Base-by-base conservation (phyloP, 495 filamentous ascomycete species). In the Entonaema liquescens region DNA sequence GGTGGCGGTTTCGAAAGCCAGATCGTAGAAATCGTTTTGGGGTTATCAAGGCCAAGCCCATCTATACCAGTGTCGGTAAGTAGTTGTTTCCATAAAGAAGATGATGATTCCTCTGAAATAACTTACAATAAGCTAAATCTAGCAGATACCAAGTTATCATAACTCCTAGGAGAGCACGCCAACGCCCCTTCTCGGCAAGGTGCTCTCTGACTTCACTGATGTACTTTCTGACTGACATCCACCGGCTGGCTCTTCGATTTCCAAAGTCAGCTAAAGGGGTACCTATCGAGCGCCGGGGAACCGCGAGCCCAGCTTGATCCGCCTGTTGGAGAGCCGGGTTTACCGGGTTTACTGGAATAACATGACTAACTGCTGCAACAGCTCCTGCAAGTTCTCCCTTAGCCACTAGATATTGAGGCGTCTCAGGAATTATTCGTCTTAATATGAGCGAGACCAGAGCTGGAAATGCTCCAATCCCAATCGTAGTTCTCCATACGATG, bases 31-130 rank as follows among this genome's bases (percentile, higher is more conserved):
- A 82, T 76, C 3, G 70, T 73, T 42, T 73, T 81, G 13, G 88
- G 86, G 73, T 88, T 89, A 78, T 91, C 90, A n/a, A 92, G 79
- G 54, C 88, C 87, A 15, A 92, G 83, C 61, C 90, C 90, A 71
- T 92, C 62, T 65, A 23, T 21, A 21, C 5, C 5, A 44, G 19
- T 19, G 17, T 8, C 17, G 17, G 5, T 44, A 0, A 44, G 40
- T 3, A 21, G 17, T 15, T 44, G 40, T n/a, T 19, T 44, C 5
- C 3, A 5, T 11, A 8, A 21, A 7, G 17, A 21, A 44, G 13
- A 40, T 40, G 13, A 15, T 3, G 11, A n/a, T 40, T 17, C n/a
- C 40, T 13, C 29, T 31, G 29, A 31, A 31, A 31, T 31, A 7
- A 49, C 62, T 13, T 57, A 57, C 62, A 93, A 77, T 90, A 91